Base-by-base conservation (phyloP, 108 stramenopile species). In the Fistulifera solaris region DNA sequence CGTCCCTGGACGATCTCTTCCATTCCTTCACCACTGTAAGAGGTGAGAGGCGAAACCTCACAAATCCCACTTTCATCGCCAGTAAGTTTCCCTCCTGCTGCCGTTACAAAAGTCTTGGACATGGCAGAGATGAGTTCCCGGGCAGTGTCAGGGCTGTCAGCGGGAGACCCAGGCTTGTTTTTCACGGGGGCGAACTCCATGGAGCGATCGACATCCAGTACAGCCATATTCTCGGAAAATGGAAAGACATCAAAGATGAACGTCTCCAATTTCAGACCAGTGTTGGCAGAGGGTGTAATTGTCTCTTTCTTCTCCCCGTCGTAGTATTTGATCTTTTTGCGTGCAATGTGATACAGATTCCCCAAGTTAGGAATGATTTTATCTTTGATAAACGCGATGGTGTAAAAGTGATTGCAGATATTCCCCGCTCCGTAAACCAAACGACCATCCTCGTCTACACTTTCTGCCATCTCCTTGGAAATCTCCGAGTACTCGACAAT, bases 181-280 rank as follows among this genome's bases (percentile, higher is more conserved):
- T 99, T 99, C 11, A 99, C 96, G 3, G 96, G 96, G 19, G 95
- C 94, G 62, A 99, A 99, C 71, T 96, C 96, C n/a, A 89, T 83
- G 14, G 68, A 67, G 35, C 98, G 80, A n/a, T 61, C 41, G 0
- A 95, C 90, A 59, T 97, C 96, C 54, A 89, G 62, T 3, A 96
- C 81, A 3, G 86, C 94, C 90, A 96, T 89, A 12, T 54, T 54
- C 49, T 73, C 56, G 10, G 93, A 83, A 1, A 90, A 76, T 15
- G 93, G 91, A 50, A 99, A 98, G 7, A 97, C 95, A 66, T 99
- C 98, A 70, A 99, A 99, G 46, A 99, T 98, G 75, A 99, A 99
- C 11, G 84, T 79, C 64, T 99, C 98, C 49, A 99, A 61, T 67
- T 99, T 99, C 76, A 99, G 81, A n/a, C 96, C 98, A 63, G 95